Percentiles rank a stretch among this genome's conserved stretches.
Conservation (phyloP, 2,329 filamentous ascomycete species). For the Ophiocordyceps polyrhachis-furcata region DNA sequence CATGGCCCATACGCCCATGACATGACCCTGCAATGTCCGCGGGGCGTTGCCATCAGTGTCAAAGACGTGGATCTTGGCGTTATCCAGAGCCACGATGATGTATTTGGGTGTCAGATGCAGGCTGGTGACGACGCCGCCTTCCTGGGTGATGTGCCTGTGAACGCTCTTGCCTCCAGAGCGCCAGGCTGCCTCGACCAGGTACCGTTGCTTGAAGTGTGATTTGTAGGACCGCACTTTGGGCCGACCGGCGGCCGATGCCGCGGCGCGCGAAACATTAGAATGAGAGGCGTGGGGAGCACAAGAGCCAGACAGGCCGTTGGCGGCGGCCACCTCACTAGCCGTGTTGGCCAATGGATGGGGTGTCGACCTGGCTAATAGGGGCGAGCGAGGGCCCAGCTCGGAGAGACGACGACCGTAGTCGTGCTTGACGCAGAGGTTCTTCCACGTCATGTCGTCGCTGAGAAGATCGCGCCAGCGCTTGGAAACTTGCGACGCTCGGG, state of each 20-base stretch:
- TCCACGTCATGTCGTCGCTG: constrained; percentile 96
- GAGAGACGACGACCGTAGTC: constrained; percentile 53
- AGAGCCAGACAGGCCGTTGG: constrained; percentile 26
- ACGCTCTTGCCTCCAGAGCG: constrained; percentile 74
- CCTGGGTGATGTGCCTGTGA: constrained; percentile 77
- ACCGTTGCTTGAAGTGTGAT: constrained; percentile 93
- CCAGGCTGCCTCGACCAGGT: constrained; percentile 95
- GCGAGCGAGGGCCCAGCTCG: constrained; percentile 22
- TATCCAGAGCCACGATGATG: constrained; percentile 93
- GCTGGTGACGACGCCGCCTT: constrained; percentile 92
- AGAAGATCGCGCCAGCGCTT: constrained; percentile 82
- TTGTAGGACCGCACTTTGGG: constrained; percentile 69
- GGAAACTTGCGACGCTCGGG: constrained; percentile 90
- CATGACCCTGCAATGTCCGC: constrained; percentile 80
- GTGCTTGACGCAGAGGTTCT: constrained; percentile 89
- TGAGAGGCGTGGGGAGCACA: constrained; percentile 16
- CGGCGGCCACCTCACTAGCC: constrained; percentile 17
- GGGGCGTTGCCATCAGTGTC: constrained; percentile 78
- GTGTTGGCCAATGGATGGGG: constrained; percentile 12
- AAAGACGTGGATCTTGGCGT: constrained; percentile 96
- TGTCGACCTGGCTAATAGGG: constrained; percentile 12
- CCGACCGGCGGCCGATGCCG: constrained; percentile 32
- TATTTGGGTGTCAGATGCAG: constrained; percentile 88
- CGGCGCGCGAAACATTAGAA: constrained; percentile 27
- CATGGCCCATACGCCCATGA: constrained; percentile 99